Percentiles rank a stretch among this genome's conserved stretches.
These are phyloP conservation scores for Scopulariopsis brevicaulis DNA, from an alignment of 2,329 filamentous ascomycete genomes.

Conservation along the genomic window DNA sequence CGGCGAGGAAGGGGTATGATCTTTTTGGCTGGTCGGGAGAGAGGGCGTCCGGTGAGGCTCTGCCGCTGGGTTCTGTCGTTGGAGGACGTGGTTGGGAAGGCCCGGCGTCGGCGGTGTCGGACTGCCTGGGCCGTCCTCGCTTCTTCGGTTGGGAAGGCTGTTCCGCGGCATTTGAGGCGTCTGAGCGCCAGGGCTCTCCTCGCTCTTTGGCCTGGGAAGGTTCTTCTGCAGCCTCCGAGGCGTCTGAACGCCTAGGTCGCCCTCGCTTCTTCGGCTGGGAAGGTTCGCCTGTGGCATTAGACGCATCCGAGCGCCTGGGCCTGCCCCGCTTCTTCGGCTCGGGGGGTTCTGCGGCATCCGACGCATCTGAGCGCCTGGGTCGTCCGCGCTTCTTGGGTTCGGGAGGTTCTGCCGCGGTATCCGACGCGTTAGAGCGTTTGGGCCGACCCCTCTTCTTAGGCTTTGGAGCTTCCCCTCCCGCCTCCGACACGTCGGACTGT, in stretches of 20 bases:
- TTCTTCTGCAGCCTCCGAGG: neutral
- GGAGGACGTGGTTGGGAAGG: neutral
- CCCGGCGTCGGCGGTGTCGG: neutral
- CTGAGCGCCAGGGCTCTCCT: conserved; percentile 1
- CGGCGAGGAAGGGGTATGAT: conserved; percentile 37
- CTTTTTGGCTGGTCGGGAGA: conserved; percentile 12
- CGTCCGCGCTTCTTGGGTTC: neutral
- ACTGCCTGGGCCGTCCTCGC: neutral
- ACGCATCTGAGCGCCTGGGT: neutral
- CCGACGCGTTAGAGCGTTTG: neutral
- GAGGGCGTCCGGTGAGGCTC: conserved; percentile 10
- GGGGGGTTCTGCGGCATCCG: neutral
- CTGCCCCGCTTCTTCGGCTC: neutral
- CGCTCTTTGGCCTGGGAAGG: neutral
- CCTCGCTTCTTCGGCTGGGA: conserved; percentile 9
- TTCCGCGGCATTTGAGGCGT: neutral
- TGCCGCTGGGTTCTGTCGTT: conserved; percentile 6
- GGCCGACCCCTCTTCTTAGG: conserved; percentile 8
- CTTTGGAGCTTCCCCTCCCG: neutral
- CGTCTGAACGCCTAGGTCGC: conserved; percentile 5
- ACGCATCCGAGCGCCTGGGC: neutral
- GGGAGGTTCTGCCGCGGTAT: neutral
- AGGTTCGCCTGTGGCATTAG: neutral
- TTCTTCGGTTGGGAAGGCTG: neutral
- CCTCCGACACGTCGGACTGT: conserved; percentile 1